phyloP scores from a whole-genome alignment of 2,329 filamentous ascomycete species.

The Paramyrothecium roridum region DNA sequence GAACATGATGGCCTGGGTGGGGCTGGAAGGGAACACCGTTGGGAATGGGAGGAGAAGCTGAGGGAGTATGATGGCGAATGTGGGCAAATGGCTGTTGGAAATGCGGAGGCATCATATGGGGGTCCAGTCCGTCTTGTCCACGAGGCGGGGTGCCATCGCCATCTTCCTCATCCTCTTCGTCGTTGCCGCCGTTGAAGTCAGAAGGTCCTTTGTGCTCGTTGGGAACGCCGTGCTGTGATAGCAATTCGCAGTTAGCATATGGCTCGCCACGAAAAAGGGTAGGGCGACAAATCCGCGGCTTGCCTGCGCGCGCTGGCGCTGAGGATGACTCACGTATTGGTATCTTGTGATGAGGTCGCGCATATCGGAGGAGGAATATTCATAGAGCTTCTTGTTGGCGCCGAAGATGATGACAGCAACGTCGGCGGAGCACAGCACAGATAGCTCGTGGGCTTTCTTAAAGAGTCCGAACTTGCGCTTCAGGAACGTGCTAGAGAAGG shows the following conservation, averaged over 20 bases:
- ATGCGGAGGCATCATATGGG: constrained; percentile 66
- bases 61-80: constrained; percentile 74
- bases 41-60: constrained; percentile 79
- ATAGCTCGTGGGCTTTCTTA: constrained; percentile 99
- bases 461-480: constrained; percentile 98
- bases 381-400: constrained; percentile 98
- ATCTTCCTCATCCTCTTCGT: constrained; percentile 81
- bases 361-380: constrained; percentile 95
- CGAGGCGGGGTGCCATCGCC: constrained; percentile 67
- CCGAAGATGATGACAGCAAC: constrained; percentile 98
- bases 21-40: constrained; percentile 68
- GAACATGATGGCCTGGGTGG: constrained; percentile 34
- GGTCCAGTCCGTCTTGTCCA: constrained; percentile 52
- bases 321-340: constrained; percentile 70
- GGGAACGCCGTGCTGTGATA: constrained; percentile 74
- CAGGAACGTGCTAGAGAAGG: constrained; percentile 73
- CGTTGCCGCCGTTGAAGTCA: constrained; percentile 85
- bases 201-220: constrained; percentile 95
- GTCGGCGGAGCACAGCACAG: constrained; percentile 95
- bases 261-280: not conserved
- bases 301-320: not conserved
- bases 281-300: not conserved
- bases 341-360: constrained; percentile 84
- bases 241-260: constrained; percentile 8
- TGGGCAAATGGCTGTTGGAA: constrained; percentile 45